A percentile compares a stretch with the other conserved stretches of the same genome.
Evolutionary conservation across 192 early-diverging fungal genomes (phyloP).

Genomic region (Dispira simplex): DNA sequence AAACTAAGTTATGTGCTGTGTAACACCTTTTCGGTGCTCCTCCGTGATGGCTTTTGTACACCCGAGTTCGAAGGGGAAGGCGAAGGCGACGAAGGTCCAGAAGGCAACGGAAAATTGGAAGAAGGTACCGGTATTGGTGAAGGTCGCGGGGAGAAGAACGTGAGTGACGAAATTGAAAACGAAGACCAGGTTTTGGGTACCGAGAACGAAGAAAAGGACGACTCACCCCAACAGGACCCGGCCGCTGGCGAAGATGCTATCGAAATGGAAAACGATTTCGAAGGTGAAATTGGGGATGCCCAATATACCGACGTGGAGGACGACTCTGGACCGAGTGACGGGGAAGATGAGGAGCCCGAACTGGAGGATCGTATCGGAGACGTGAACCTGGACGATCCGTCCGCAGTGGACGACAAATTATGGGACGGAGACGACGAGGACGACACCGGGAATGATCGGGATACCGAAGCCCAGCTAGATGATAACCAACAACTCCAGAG

Average conservation of each 20-base stretch:
- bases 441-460: constrained; percentile 73
- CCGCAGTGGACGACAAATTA: constrained; percentile 92
- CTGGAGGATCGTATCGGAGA: constrained; percentile 71
- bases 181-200: constrained; percentile 90
- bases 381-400: constrained; percentile 44
- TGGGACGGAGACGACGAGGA: constrained; percentile 75
- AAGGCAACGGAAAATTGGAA: constrained; percentile 12
- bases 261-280: constrained; percentile 96
- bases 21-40: constrained; percentile 50
- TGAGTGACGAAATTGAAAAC: constrained; percentile 95
- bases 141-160: constrained; percentile 72
- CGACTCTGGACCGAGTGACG: constrained; percentile 43
- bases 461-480: constrained; percentile 26
- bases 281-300: constrained; percentile 77
- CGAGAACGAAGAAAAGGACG: constrained; percentile 49
- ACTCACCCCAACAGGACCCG: constrained; percentile 27
- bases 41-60: constrained; percentile 79
- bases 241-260: constrained; percentile 65
- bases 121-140: constrained; percentile 81
- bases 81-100: constrained; percentile 36
- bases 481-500: constrained; percentile 25
- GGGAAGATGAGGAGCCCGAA: constrained; percentile 54
- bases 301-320: constrained; percentile 44
- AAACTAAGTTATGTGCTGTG: constrained; percentile 58
- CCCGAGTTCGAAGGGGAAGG: constrained; percentile 51